Conservation (phyloP, 1,284 basidiomycete species). For the Apiotrichum mycotoxinovorans region DNA sequence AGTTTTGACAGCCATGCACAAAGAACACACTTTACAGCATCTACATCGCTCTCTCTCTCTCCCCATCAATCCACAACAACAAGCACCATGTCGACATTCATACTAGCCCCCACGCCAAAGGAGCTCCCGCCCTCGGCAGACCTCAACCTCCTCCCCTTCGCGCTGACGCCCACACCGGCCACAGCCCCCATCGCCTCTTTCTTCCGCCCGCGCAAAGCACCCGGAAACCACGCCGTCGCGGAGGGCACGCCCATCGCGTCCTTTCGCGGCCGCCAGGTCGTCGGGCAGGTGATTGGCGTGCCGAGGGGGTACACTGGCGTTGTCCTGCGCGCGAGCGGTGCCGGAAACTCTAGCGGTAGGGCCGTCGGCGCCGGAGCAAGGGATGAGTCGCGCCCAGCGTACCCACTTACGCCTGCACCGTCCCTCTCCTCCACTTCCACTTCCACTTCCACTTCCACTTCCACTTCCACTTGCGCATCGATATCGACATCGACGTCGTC, state of each 20-base stretch:
- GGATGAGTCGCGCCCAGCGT: neutral
- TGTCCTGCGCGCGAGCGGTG: constrained; percentile 19
- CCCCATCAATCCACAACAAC: neutral
- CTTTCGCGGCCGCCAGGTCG: constrained; percentile 39
- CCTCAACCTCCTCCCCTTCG: constrained; percentile 44
- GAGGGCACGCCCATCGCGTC: constrained; percentile 25
- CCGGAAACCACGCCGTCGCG: constrained; percentile 15
- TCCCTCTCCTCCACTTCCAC: constrained; percentile 6
- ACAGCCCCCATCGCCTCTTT: constrained; percentile 23
- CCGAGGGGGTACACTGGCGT: constrained; percentile 37
- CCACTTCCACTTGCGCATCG: neutral
- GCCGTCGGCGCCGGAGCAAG: neutral
- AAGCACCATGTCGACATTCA: constrained; percentile 13
- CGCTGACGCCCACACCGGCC: constrained; percentile 21
- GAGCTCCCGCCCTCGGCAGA: constrained; percentile 4
- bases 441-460: neutral
- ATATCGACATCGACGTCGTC: too few relatives aligned
- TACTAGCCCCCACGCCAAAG: constrained; percentile 6
- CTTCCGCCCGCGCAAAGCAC: constrained; percentile 32
- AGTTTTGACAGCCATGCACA: too few relatives aligned
- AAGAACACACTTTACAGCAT: neutral
- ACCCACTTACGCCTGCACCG: constrained; percentile 15
- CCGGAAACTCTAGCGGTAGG: neutral
- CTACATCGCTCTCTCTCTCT: neutral
- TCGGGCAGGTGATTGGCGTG: constrained; percentile 32